Conservation (phyloP, 805 yeast species). For the Wickerhamomyces rabaulensis region DNA sequence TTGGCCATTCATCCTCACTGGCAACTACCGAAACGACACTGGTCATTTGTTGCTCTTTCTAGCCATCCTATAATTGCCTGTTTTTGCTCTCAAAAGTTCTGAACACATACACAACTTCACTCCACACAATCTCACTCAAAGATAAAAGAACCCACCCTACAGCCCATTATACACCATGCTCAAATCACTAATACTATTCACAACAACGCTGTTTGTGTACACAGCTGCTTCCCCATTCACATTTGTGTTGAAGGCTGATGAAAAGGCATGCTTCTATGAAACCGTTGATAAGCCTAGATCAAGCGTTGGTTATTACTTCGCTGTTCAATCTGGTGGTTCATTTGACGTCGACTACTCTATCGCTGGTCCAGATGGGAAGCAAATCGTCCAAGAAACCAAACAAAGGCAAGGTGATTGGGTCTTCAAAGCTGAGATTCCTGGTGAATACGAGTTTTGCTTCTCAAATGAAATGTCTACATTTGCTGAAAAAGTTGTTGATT, state of each 20-base stretch:
- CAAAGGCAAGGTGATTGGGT: conserved; percentile 61
- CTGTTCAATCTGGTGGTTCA: conserved; percentile 61
- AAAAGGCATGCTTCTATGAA: conserved; percentile 64
- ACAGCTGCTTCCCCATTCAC: conserved; percentile 51
- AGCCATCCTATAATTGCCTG: background rate
- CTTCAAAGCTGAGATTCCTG: conserved; percentile 47
- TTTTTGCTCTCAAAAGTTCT: background rate
- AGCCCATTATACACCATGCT: background rate
- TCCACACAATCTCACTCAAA: background rate
- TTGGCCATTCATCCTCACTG: background rate
- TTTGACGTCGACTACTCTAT: conserved; percentile 63
- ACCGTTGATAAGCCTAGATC: conserved; percentile 56
- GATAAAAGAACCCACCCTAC: background rate
- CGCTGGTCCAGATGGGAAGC: conserved; percentile 48
- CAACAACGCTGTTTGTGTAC: background rate
- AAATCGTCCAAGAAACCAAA: conserved; percentile 43
- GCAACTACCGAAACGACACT: no score
- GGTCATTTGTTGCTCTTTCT: background rate
- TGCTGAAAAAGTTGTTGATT: conserved; percentile 70
- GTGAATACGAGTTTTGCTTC: conserved; percentile 66
- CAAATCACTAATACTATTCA: background rate
- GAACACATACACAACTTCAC: background rate
- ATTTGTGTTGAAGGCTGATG: conserved; percentile 70
- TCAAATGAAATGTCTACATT: conserved; percentile 57
- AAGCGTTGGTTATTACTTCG: conserved; percentile 66